These are phyloP conservation scores for Vigna radiata DNA, from an alignment of 306 rosid species.

Conservation along the genomic window DNA sequence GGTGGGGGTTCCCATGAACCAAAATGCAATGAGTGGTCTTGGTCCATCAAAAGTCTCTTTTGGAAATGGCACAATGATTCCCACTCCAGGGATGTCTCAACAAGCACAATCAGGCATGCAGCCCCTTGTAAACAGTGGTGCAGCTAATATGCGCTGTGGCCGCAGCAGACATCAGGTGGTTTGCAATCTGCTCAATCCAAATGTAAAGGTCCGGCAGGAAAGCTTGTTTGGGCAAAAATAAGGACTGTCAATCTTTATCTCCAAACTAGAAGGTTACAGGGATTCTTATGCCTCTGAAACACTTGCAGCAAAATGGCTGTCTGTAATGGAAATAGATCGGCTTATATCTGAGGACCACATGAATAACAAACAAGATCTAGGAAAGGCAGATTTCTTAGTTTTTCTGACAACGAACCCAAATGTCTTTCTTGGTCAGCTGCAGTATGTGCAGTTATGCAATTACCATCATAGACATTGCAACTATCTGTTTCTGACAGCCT, in stretches of 20 bases:
- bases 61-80: slow-evolving; percentile 90
- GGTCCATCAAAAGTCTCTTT: slow-evolving; percentile 80
- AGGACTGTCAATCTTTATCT: too few species aligned
- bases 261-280: too few species aligned
- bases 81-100: slow-evolving; percentile 96
- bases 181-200: slow-evolving; percentile 77
- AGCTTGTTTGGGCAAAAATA: too few species aligned
- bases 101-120: slow-evolving; percentile 79
- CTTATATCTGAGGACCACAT: slow-evolving; percentile 97
- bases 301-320: slow-evolving; percentile 97
- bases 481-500: slow-evolving; percentile 92
- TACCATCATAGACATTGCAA: slow-evolving; percentile 93
- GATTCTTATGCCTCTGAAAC: too few species aligned
- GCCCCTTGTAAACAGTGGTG: slow-evolving; percentile 66
- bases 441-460: slow-evolving; percentile 98
- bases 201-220: slow-evolving; percentile 96
- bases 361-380: slow-evolving; percentile 96
- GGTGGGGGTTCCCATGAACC: slow-evolving; percentile 82
- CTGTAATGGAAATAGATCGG: slow-evolving; percentile 85
- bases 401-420: slow-evolving; percentile 90
- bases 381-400: slow-evolving; percentile 94
- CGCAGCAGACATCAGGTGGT: slow-evolving; percentile 79
- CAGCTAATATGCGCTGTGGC: slow-evolving; percentile 64
- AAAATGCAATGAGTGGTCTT: slow-evolving; percentile 75
- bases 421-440: slow-evolving; percentile 96